Evolutionary conservation across 352 stramenopile genomes (phyloP), one percentile per base, ranked within the genome.

Genomic region (Globisporangium spinosum): DNA sequence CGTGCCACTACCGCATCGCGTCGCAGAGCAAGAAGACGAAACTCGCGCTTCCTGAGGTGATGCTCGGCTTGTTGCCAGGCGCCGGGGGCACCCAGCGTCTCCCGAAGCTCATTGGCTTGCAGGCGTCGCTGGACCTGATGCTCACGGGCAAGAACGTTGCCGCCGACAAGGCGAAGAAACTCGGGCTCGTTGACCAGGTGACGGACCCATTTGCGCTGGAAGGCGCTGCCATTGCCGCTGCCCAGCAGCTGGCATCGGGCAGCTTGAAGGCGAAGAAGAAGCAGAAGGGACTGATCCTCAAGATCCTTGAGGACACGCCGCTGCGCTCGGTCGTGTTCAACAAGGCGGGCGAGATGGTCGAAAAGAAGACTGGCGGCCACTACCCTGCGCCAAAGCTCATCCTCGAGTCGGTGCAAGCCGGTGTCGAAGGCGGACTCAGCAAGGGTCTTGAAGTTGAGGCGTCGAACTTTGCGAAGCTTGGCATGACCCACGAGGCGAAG

Each of bases 1-100:
- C 97, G 75, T 99, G 97, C 77, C 94, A 99, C 78, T 99, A 99
- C 81, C 93, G 97, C 63, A 95, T 99, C 54, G 97, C 95, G 17
- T 97, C 91, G 47, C 92, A 98, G 68, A 94, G 79, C 60, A 89
- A 93, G 53, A 99, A 99, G 76, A 99, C 97, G 43, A 97, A 98
- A 70, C 74, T 99, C 20, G 94, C 95, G 20, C 73, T 99, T 29
- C 97, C 97, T 0, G 97, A 99, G 77, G 96, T 99, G 34, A 98
- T 98, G 87, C 80, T 99, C 27, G 97, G 97, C 34, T 71, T 99
- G 23, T 77, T 99, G n/a, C 97, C 97, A 0, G 97, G 97, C 8
- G 98, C 98, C 62, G 97, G 97, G n/a, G 97, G 97, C 53, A 99
- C 97, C 4, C 97, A 99, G 76, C 97, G 98, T 32, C 78, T 99